These are phyloP conservation scores for Cruciata laevipes DNA, from an alignment of 257 asterid species.

Conservation along the genomic window DNA sequence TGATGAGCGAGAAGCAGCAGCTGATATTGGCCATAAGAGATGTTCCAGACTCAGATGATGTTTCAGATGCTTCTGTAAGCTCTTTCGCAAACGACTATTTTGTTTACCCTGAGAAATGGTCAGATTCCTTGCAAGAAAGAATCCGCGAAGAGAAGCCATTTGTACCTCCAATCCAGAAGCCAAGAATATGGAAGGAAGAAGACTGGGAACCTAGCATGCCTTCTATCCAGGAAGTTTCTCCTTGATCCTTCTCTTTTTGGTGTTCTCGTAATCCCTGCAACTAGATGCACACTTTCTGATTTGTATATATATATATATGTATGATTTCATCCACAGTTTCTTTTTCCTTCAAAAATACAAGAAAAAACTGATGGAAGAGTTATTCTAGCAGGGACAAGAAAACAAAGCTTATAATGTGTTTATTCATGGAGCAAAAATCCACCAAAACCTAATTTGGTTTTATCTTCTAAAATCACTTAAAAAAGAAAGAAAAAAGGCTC, in stretches of 20 bases:
- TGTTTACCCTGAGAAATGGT: conserved; percentile 31
- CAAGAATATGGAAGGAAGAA: conserved; percentile 36
- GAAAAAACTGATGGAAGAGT: neutral
- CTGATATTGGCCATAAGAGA: conserved; percentile 27
- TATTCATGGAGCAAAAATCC: conserved; percentile 1
- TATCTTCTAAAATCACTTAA: conserved; percentile 16
- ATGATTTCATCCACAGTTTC: neutral
- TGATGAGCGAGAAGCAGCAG: conserved; percentile 18
- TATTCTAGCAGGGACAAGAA: neutral
- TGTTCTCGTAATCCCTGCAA: neutral
- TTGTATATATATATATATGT: neutral
- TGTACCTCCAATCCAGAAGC: conserved; percentile 55
- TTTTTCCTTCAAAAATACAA: neutral
- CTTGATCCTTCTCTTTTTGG: conserved; percentile 20
- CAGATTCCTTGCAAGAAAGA: conserved; percentile 18
- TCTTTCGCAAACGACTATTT: conserved; percentile 41
- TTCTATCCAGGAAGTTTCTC: conserved; percentile 58
- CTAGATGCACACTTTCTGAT: neutral
- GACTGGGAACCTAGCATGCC: conserved; percentile 63
- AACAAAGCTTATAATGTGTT: neutral
- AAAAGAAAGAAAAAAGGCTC: conserved; percentile 3
- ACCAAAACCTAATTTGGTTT: conserved; percentile 10
- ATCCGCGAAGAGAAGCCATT: conserved; percentile 30
- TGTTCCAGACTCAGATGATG: conserved; percentile 19
- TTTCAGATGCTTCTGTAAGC: conserved; percentile 22